Base-by-base conservation (phyloP, 73 alveolate species). In the Strombidium stylifer region DNA sequence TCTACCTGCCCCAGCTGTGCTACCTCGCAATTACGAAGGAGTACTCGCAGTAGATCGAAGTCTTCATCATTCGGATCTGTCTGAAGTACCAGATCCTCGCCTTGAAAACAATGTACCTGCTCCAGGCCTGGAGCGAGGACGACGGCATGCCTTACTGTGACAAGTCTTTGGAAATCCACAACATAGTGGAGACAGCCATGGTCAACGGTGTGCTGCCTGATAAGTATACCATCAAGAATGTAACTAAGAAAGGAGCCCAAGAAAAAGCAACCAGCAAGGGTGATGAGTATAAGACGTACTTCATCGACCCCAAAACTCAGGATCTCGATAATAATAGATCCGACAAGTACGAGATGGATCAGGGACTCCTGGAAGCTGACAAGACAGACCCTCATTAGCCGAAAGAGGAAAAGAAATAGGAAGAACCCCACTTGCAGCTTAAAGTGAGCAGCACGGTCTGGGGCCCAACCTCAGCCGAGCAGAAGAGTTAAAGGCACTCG, bases 1-100 rank as follows among this genome's bases (percentile, higher is more conserved):
- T 75, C 55, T 84, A 75, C 57, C 20, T 84, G n/a, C 94, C 94
- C n/a, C 72, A 83, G 73, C 53, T 83, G 11, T 69, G 86, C 52
- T 66, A 59, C 42, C 24, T 44, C 1, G 30, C 7, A 23, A 20
- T 18, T 21, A 35, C 14, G 27, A 39, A 53, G 21, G 25, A 1
- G 3, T 46, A 64, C 66, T 64, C 45, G 45, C 26, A 28, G 41
- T 51, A 31, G 41, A 44, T 16, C 45, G 23, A 64, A 64, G 59
- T 14, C 37, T 7, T 41, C 44, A 2, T 50, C 51, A 28, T 18
- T 34, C n/a, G 54, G 31, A 53, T 36, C 78, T 20, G 18, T 74
- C 18, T 51, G 45, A 23, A 62, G 54, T 27, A 75, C 75, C 37
- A 18, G 74, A 8, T 42, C 18, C 11, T 60, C 10, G 24, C 11